phyloP scores from a whole-genome alignment of 2,329 filamentous ascomycete species.

The Aureobasidium sp. region DNA sequence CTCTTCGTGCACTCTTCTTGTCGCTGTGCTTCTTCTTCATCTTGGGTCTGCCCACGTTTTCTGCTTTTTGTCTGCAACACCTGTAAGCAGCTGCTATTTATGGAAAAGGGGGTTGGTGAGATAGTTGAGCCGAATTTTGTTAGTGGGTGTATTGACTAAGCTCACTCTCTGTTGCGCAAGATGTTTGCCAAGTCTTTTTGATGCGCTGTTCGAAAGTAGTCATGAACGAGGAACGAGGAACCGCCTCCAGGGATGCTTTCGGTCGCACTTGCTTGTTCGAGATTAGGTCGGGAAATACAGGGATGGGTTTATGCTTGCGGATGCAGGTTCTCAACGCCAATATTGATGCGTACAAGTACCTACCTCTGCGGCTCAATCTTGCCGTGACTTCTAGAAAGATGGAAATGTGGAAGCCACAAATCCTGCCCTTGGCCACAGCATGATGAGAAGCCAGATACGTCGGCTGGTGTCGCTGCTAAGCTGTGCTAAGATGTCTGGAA shows the following conservation, averaged over 20 bases:
- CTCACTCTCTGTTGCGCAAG: neutral
- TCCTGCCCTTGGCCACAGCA: neutral
- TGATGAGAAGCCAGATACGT: neutral
- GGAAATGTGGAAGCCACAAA: neutral
- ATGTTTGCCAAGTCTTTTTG: neutral
- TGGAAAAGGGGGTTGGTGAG: neutral
- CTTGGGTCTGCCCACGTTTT: conserved; percentile 50
- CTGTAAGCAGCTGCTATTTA: neutral
- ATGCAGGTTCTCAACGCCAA: conserved; percentile 3
- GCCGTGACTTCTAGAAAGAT: neutral
- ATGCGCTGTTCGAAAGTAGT: neutral
- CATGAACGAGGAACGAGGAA: neutral
- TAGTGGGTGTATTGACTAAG: neutral
- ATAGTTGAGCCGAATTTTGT: neutral
- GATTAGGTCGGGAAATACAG: neutral
- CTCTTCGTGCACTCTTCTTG: conserved; percentile 51
- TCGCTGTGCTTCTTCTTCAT: conserved; percentile 53
- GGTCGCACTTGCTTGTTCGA: neutral
- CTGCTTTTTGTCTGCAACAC: conserved; percentile 25
- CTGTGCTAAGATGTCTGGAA: neutral
- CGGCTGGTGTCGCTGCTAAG: neutral
- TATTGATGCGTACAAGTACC: neutral
- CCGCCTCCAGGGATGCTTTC: neutral
- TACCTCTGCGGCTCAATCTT: neutral
- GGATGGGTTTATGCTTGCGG: neutral